Conservation (phyloP, 441 rosid species). For the Manihot esculenta region DNA sequence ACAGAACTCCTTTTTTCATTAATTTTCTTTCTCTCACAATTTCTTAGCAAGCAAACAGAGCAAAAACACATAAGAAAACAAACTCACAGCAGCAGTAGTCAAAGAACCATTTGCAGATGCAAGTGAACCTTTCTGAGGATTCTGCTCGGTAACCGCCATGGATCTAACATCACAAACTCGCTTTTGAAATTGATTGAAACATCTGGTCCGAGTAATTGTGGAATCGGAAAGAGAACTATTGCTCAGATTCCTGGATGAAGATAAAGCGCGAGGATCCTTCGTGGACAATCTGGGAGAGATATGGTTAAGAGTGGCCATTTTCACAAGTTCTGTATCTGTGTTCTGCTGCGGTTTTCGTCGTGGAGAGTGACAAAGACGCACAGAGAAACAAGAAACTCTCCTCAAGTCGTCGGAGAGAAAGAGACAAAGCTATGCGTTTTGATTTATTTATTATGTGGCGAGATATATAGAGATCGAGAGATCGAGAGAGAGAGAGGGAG, state of each 20-base stretch:
- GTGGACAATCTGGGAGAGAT: constrained; percentile 5
- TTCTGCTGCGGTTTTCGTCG: not conserved
- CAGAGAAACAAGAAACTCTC: not conserved
- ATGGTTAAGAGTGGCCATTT: constrained; percentile 21
- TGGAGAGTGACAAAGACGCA: not conserved
- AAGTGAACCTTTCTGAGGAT: constrained; percentile 22
- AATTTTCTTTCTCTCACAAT: not conserved
- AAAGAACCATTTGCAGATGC: constrained; percentile 41
- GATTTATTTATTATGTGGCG: not conserved
- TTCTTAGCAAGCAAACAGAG: constrained; percentile 20
- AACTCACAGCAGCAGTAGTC: constrained; percentile 34
- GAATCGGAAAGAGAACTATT: constrained; percentile 17
- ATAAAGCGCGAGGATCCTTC: constrained; percentile 13
- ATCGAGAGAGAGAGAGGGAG: too few relatives aligned
- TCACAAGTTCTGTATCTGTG: not conserved
- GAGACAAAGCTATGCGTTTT: not conserved
- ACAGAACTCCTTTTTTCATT: not conserved
- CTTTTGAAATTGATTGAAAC: constrained; percentile 6
- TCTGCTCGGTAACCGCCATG: constrained; percentile 28
- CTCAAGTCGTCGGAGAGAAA: too few relatives aligned
- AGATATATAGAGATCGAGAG: not conserved
- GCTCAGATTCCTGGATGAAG: constrained; percentile 21
- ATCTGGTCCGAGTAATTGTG: not conserved
- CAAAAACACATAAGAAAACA: not conserved
- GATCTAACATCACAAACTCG: constrained; percentile 37